Percentiles rank a stretch among this genome's conserved stretches.
Evolutionary conservation across 2,329 filamentous ascomycete species (phyloP).

Genomic region (Fusarium sp.): DNA sequence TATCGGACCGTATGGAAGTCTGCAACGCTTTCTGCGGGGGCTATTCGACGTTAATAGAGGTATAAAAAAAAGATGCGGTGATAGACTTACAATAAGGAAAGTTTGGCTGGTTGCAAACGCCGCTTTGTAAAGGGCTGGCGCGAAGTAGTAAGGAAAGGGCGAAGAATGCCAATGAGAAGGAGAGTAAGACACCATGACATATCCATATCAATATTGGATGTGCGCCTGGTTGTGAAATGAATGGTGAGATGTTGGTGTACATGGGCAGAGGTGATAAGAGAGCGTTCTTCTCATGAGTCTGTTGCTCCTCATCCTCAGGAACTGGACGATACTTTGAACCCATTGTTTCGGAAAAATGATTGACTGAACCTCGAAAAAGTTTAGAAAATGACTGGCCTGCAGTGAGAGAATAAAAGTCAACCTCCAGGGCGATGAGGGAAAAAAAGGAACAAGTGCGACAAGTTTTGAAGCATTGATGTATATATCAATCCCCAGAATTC

Average conservation of each 20-base stretch:
- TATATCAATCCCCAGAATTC: background rate
- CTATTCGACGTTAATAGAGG: slow-evolving; percentile 40
- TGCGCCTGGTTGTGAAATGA: background rate
- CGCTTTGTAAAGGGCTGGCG: background rate
- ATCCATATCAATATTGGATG: slow-evolving; percentile 17
- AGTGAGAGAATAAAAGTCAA: background rate
- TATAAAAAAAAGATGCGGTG: accelerated
- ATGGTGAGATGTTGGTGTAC: background rate
- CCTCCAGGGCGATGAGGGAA: background rate
- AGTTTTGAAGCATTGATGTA: background rate
- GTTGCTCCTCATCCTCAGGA: slow-evolving; percentile 19
- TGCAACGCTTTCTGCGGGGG: slow-evolving; percentile 57
- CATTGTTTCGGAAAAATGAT: background rate
- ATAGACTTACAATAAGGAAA: slow-evolving; percentile 26
- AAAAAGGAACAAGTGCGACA: background rate
- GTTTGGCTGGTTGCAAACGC: background rate
- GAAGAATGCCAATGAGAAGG: slow-evolving; percentile 25
- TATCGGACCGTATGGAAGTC: slow-evolving; percentile 61
- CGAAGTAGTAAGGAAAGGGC: slow-evolving; percentile 15
- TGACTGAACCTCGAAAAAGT: background rate
- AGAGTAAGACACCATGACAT: slow-evolving; percentile 19
- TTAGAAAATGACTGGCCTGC: background rate
- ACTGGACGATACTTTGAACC: slow-evolving; percentile 10
- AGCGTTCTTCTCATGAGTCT: slow-evolving; percentile 16
- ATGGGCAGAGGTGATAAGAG: slow-evolving; percentile 2